Base-by-base conservation (phyloP, 2,329 filamentous ascomycete genomes). In the Fusarium equiseti region DNA sequence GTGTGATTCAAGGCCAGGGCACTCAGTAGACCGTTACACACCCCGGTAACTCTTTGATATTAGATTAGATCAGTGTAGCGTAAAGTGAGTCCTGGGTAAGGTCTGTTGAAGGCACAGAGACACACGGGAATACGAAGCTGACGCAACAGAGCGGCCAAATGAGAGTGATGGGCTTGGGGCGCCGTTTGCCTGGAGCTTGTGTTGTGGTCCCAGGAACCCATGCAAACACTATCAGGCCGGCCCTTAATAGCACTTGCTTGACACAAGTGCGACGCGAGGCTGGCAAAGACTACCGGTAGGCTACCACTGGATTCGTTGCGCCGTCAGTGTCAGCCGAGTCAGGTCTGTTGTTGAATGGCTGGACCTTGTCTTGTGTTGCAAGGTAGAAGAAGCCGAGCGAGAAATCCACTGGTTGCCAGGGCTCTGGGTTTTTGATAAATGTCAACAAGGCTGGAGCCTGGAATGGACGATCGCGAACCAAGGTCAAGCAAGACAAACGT, bases 1-100 rank as follows among this genome's bases (percentile, higher is more conserved):
- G 73, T 75, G 73, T 76, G 73, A 75, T 75, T 76, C 72, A 75
- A 72, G 71, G 43, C 54, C 68, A 71, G 60, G 70, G 63, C 51
- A 60, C 53, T 75, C 73, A 58, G 70, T 75, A 70, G 70, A 63
- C 68, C 68, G 67, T 70, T 60, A 63, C 71, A 70, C 63, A 58
- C 70, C 73, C 73, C 68, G 67, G 60, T 58, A 43, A 38, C 27
- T 12, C 48, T 48, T 58, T 57, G 48, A 53, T 69, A 45, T 71
- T 69, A 69, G 61, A 57, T 64, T 64, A 64, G 59, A 63, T 63
- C 45, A 54, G 59, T 49, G 59, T 62, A 53, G 48, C 44, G 31
- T 57, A 57, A 31, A 32, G 27, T 62, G 38, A 31, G 31, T 43
- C 22, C 58, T 59, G 60, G 54, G 49, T 59, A 38, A 46, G 52